Conservation (phyloP, 164 flowering plant genomes). For the Kingdonia uniflora region DNA sequence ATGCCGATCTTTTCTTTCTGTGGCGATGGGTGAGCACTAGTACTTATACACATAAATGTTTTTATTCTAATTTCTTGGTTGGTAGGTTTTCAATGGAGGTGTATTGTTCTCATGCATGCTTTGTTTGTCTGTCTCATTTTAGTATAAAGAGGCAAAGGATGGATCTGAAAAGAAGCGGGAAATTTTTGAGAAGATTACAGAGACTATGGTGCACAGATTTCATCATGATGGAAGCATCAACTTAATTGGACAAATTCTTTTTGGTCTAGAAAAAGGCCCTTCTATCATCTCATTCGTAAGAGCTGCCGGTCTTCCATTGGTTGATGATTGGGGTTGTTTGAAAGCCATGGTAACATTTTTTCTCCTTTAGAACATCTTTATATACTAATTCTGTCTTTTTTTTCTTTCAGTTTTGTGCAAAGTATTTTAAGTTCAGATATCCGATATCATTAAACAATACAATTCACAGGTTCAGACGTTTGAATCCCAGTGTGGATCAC, state of each 20-base stretch:
- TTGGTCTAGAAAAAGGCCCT: conserved; percentile 38
- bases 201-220: conserved; percentile 40
- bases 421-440: neutral
- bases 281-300: conserved; percentile 32
- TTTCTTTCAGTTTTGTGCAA: neutral
- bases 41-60: too few species aligned
- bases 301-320: conserved; percentile 43
- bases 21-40: conserved; percentile 51
- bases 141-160: conserved; percentile 42
- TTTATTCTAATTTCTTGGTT: too few species aligned
- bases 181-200: conserved; percentile 38
- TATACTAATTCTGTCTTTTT: neutral
- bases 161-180: conserved; percentile 31
- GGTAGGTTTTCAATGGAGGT: neutral
- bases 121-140: conserved; percentile 3
- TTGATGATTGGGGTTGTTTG: conserved; percentile 81
- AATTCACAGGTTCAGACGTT: conserved; percentile 48
- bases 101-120: neutral
- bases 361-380: neutral
- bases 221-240: conserved; percentile 65
- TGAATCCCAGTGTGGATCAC: conserved; percentile 63
- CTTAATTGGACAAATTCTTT: conserved; percentile 50
- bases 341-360: conserved; percentile 55
- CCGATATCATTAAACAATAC: neutral
- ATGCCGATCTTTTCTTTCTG: conserved; percentile 74